Evolutionary conservation across 768 basidiomycete genomes (phyloP), one percentile per base, ranked within the genome.

Genomic region (Termitomyces sp.): DNA sequence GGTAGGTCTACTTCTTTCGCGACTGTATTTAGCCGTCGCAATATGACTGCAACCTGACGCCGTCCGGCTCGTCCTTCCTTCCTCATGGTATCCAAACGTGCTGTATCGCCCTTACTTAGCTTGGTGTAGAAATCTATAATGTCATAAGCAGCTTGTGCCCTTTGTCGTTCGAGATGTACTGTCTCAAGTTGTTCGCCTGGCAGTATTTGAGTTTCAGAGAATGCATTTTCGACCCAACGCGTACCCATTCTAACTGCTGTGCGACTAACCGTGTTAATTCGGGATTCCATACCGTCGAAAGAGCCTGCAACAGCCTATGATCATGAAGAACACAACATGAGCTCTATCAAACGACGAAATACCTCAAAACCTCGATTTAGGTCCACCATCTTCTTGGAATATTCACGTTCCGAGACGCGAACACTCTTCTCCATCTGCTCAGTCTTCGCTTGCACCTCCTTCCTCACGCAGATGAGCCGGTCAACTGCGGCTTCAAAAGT

Each of bases 171-270:
- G 56, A 93, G 83, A 69, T 97, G 95, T 18, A 98, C 87, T 0
- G 90, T 91, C 73, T 99, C 96, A 46, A 99, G 82, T 71, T 98
- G 94, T 74, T 98, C 96, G 46, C 95, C 94, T 95, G 67, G 14
- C 28, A 36, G 36, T 44, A 49, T 44, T 59, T 59, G 50, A 61
- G 58, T 33, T 56, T 54, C 59, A 33, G 6, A 40, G 36, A 28
- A 23, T 46, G 13, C 18, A 30, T 23, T 26, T 33, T 51, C 55
- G 16, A 23, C 23, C 23, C 23, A 36, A 33, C 32, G 62, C 83
- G 64, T 54, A 88, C 96, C 97, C 65, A 98, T 97, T 51, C 96
- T 82, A 50, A 98, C 88, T 14, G 97, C 94, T 14, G 95, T 95
- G 56, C 92, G 83, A 38, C 95, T 94, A 35, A 99, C 95, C 68